Percentiles rank a stretch among this genome's conserved stretches.
These are phyloP conservation scores for Heteromeles arbutifolia DNA, from an alignment of 306 rosid genomes.

Conservation along the genomic window DNA sequence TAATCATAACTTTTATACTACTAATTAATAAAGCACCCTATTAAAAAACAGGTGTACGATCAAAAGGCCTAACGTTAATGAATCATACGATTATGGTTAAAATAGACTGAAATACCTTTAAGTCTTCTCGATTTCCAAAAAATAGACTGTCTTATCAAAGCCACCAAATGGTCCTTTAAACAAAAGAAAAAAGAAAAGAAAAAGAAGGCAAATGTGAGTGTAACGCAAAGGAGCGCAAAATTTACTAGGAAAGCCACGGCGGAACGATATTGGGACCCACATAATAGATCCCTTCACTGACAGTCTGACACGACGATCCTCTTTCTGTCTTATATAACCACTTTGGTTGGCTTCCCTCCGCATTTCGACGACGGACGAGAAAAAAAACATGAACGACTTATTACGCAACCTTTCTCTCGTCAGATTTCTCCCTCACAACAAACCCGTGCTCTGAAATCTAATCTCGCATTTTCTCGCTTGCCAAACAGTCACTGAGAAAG, in stretches of 20 bases:
- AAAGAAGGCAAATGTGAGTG: background rate
- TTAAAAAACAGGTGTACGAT: accelerated
- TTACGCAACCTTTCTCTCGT: background rate
- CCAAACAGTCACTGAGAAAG: constrained; percentile 19
- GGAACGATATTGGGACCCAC: background rate
- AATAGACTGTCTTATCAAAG: too few relatives aligned
- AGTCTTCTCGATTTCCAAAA: too few relatives aligned
- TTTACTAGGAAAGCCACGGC: background rate
- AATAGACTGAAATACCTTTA: accelerated
- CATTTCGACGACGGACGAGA: background rate
- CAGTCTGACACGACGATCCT: background rate
- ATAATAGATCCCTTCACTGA: background rate
- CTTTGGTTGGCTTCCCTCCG: background rate
- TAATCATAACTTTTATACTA: too few relatives aligned
- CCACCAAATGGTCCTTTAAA: too few relatives aligned
- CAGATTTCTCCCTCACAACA: background rate
- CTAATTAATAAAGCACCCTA: too few relatives aligned
- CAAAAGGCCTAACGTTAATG: too few relatives aligned
- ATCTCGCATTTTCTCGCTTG: constrained; percentile 17
- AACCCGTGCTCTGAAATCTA: background rate
- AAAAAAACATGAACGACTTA: background rate
- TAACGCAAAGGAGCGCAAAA: background rate
- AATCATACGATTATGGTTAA: accelerated
- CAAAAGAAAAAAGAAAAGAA: too few relatives aligned
- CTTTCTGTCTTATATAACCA: background rate